Percentiles rank a stretch among this genome's conserved stretches.
Evolutionary conservation across 176 grass and related monocot genomes (phyloP).

Genomic region (Carex myosuroides): DNA sequence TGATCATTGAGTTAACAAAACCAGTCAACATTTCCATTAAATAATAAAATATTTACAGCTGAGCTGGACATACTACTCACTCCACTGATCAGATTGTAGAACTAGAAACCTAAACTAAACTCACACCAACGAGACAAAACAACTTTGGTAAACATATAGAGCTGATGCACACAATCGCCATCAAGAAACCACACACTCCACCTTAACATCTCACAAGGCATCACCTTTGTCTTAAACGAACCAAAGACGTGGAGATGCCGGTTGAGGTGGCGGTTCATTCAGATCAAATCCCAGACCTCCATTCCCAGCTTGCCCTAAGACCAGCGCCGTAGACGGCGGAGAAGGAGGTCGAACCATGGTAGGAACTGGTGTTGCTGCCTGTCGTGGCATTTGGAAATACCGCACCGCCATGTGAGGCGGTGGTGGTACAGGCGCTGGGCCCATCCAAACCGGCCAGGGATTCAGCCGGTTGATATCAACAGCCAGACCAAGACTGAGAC

Average conservation of each 20-base stretch:
- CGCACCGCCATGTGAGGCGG: background rate
- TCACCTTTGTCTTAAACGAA: background rate
- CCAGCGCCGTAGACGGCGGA: conserved; percentile 68
- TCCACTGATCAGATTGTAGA: background rate
- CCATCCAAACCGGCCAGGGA: conserved; percentile 40
- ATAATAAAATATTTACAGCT: conserved; percentile 5
- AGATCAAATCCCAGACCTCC: conserved; percentile 66
- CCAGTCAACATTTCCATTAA: background rate
- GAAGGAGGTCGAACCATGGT: background rate
- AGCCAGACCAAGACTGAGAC: background rate
- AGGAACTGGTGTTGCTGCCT: background rate
- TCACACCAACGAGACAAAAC: background rate
- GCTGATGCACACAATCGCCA: background rate
- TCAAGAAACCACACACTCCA: background rate
- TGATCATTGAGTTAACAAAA: background rate
- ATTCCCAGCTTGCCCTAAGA: conserved; percentile 40
- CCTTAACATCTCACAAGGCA: background rate
- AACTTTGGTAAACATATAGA: background rate
- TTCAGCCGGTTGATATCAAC: conserved; percentile 27
- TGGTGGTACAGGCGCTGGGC: background rate
- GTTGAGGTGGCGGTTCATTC: conserved; percentile 68
- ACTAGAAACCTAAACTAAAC: background rate
- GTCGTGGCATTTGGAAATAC: background rate
- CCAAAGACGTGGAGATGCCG: background rate
- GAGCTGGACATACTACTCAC: background rate